Conservation (phyloP, 1,139 yeast genomes). For the Candida albicans region DNA sequence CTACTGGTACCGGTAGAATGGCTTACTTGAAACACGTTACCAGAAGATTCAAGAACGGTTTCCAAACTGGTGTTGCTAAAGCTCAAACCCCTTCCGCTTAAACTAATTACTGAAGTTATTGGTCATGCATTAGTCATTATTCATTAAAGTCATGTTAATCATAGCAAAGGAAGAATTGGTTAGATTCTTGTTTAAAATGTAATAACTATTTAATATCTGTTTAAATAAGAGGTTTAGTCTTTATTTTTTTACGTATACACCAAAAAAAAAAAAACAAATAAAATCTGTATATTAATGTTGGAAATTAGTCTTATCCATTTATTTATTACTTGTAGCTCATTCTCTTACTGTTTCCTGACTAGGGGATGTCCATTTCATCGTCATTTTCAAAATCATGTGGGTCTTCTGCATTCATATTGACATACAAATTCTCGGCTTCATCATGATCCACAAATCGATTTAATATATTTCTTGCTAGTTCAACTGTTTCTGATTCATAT, state of each 20-base stretch:
- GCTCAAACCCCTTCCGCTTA: slow-evolving; percentile 50
- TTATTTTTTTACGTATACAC: slow-evolving; percentile 14
- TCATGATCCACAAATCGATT: slow-evolving; percentile 71
- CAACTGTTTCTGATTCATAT: slow-evolving; percentile 64
- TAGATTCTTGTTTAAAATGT: not conserved
- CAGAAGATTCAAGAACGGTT: slow-evolving; percentile 98
- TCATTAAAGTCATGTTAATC: too few species aligned
- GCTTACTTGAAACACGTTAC: slow-evolving; percentile 94
- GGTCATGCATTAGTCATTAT: too few species aligned
- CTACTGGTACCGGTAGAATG: slow-evolving; percentile 99
- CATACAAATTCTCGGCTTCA: slow-evolving; percentile 74
- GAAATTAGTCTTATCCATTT: not conserved
- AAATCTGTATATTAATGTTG: slow-evolving; percentile 16
- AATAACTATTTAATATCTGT: not conserved
- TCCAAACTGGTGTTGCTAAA: slow-evolving; percentile 86
- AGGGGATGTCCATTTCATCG: not conserved
- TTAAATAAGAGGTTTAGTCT: slow-evolving; percentile 5
- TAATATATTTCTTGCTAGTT: slow-evolving; percentile 68
- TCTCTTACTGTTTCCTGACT: slow-evolving; percentile 1
- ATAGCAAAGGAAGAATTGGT: too few species aligned
- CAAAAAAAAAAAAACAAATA: slow-evolving; percentile 7
- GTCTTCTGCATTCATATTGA: slow-evolving; percentile 54
- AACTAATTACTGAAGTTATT: slow-evolving; percentile 13
- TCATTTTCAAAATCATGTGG: slow-evolving; percentile 12
- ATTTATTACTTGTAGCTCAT: not conserved